phyloP scores from a whole-genome alignment of 2,329 filamentous ascomycete species.

The Phyllosticta citrichinensis region DNA sequence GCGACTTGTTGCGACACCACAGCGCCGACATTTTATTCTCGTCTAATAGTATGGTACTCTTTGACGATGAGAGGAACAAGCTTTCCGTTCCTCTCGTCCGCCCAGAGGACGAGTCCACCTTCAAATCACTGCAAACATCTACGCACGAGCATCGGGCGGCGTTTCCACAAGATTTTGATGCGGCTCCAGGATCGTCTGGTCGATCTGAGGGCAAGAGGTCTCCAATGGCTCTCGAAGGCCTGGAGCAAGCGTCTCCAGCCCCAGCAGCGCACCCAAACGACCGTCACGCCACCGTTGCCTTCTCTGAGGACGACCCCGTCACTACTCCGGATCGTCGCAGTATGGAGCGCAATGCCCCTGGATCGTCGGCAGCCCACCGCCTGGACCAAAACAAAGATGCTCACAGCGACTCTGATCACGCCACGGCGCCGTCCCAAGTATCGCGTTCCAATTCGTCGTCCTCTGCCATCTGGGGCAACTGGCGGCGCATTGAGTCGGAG shows the following conservation, averaged over 20 bases:
- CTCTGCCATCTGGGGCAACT: conserved; percentile 39
- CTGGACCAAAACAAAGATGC: neutral
- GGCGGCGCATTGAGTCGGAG: conserved; percentile 27
- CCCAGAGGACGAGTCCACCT: conserved; percentile 74
- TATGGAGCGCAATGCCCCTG: conserved; percentile 1
- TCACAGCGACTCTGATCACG: neutral
- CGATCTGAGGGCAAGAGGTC: neutral
- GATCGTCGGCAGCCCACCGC: neutral
- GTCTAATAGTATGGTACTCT: conserved; percentile 77
- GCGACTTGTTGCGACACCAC: conserved; percentile 73
- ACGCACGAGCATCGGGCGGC: neutral
- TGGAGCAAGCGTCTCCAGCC: conserved; percentile 2
- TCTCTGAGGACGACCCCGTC: conserved; percentile 1
- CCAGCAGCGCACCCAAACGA: neutral
- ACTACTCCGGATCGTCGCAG: neutral
- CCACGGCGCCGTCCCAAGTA: neutral
- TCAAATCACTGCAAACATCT: conserved; percentile 55
- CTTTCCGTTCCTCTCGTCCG: conserved; percentile 85
- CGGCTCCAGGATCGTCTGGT: neutral
- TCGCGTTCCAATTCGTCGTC: conserved; percentile 22
- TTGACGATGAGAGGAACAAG: conserved; percentile 77
- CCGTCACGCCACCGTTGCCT: conserved; percentile 6
- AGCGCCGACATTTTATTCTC: conserved; percentile 89
- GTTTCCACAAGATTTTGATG: neutral
- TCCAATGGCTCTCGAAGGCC: neutral